Base-by-base conservation (phyloP, 164 flowering plant genomes). In the Cinnamomum chago region DNA sequence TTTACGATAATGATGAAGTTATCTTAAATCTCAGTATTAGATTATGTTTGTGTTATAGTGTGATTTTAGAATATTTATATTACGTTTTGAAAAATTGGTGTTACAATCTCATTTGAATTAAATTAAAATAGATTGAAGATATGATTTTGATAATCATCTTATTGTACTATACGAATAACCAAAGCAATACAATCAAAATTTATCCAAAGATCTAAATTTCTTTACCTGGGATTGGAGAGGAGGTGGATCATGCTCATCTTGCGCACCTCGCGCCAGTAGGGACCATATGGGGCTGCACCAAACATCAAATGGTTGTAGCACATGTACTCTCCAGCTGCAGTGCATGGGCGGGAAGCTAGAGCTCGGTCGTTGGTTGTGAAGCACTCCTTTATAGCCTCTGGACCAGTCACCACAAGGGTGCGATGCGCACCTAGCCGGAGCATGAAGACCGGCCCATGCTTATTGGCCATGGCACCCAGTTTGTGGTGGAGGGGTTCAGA, bases 321-420 rank as follows among this genome's bases (percentile, higher is more conserved):
- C 17, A 67, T 4, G 65, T 10, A 22, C 51, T 68, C 52, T 11
- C 28, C 64, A 2, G 20, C 12, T 9, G 66, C 55, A 33, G 14
- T 28, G 6, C 15, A 3, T 3, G 74, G 67, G 5, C 62, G 66
- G 33, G 23, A 28, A 28, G 72, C 67, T 50, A 68, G 23, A 17
- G 20, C 68, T 35, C 18, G 55, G 67, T 55, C 77, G 14, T 72
- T 72, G 66, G 74, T 62, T 17, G 74, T 72, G 67, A 72, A 72
- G 67, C 25, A 72, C 27, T 72, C 65, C 64, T 68, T 68, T 3
- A 30, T 60, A 6, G 69, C 13, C 2, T 58, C 72, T 40, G 18
- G 40, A 27, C 68, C 68, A 33, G 50, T 62, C 18, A 62, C 51
- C 1, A 60, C 51, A 1, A 72, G 50, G 3, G 67, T 62, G 0